Conservation (phyloP, 2,329 filamentous ascomycete genomes). For the Coniochaeta prunicola region DNA sequence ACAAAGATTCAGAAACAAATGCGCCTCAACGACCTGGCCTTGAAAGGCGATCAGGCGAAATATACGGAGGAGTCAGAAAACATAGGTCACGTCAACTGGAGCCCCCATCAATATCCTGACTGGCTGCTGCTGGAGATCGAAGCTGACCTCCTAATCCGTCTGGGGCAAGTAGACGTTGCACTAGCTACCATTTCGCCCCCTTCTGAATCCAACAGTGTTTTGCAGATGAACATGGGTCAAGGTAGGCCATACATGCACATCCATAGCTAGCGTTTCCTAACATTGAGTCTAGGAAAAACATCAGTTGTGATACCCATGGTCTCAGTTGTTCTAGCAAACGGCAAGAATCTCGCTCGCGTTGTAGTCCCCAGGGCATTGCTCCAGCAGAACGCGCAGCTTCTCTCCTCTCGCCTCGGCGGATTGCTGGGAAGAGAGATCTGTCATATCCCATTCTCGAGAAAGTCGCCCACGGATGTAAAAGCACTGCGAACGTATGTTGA, state of each 20-base stretch:
- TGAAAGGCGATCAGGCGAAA: constrained; percentile 17
- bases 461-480: constrained; percentile 25
- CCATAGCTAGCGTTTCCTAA: not conserved
- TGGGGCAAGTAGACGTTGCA: constrained; percentile 56
- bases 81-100: constrained; percentile 49
- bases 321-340: constrained; percentile 35
- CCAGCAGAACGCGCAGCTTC: constrained; percentile 48
- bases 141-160: constrained; percentile 52
- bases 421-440: constrained; percentile 44
- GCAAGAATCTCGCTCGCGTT: constrained; percentile 39
- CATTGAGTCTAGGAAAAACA: constrained; percentile 35
- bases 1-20: constrained; percentile 36
- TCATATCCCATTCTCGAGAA: constrained; percentile 52
- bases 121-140: constrained; percentile 64
- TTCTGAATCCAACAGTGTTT: constrained; percentile 46
- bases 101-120: constrained; percentile 44
- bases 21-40: constrained; percentile 28
- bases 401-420: constrained; percentile 47
- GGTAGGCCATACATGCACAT: constrained; percentile 21
- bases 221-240: constrained; percentile 64
- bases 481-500: constrained; percentile 29
- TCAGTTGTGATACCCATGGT: constrained; percentile 49
- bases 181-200: constrained; percentile 48
- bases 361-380: constrained; percentile 50
- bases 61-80: constrained; percentile 36